Conservation (phyloP, 345 rosid genomes). For the Clarkia xantiana region DNA sequence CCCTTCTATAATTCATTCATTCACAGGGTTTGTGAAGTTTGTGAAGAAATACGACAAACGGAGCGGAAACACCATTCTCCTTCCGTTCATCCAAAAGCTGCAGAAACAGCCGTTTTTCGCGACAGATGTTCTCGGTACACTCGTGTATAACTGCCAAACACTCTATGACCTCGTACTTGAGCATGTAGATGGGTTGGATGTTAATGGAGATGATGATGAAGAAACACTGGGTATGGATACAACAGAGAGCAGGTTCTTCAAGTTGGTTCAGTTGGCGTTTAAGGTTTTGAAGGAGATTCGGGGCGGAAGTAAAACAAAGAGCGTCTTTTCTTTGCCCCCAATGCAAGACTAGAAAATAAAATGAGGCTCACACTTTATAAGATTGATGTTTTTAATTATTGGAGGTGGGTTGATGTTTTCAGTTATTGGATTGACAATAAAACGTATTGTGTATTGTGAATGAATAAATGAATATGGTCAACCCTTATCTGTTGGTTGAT, state of each 20-base stretch:
- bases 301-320: constrained; percentile 64
- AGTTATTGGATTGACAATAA: too few species aligned
- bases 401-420: too few species aligned
- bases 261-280: constrained; percentile 50
- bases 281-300: constrained; percentile 59
- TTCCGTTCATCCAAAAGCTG: too few species aligned
- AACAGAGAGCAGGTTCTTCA: constrained; percentile 35
- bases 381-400: too few species aligned
- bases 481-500: too few species aligned
- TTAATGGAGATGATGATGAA: constrained; percentile 3
- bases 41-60: constrained; percentile 78
- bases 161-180: constrained; percentile 35
- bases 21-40: constrained; percentile 62
- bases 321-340: constrained; percentile 63
- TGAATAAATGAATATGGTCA: too few species aligned
- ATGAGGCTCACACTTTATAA: too few species aligned
- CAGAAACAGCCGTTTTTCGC: too few species aligned
- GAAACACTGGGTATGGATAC: constrained; percentile 4
- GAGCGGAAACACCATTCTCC: constrained; percentile 49
- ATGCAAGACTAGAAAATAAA: constrained; percentile 37
- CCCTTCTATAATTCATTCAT: neutral
- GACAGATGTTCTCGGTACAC: constrained; percentile 52
- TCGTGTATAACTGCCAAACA: constrained; percentile 69
- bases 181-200: constrained; percentile 7
- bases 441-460: too few species aligned